Evolutionary conservation across 441 rosid genomes (phyloP), one percentile per base, ranked within the genome.

Genomic region (Aquilaria agallochum): DNA sequence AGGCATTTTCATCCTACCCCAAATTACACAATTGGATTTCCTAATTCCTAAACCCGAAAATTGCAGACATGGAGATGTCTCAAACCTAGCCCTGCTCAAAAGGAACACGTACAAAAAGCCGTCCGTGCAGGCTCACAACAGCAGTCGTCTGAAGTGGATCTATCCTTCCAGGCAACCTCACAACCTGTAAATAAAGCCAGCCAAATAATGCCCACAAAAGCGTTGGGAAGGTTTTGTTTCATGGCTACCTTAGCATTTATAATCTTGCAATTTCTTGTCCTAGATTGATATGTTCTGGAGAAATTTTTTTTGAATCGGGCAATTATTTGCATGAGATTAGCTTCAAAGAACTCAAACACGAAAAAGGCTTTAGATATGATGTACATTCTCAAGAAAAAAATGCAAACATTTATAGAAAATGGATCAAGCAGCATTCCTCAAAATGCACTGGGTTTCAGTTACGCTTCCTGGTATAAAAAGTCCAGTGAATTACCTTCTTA

Each of bases 101-200:
- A 3, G 94, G 91, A 56, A 74, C 95, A 8, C 87, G 87, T 5
- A 93, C 77, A 68, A 75, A 81, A 64, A 88, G 82, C 56, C 89
- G 80, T 7, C 98, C 98, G 48, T 93, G 95, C 73, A 86, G 77
- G 76, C 87, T 88, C 57, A 90, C 88, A 50, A 83, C 90, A 1
- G 98, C 91, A 8, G 95, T 77, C 51, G 89, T 85, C 50, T 70
- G 80, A 58, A 71, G 86, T 31, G 98, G 92, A 69, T 93, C 89
- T 6, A 93, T 90, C 77, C 92, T 90, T 54, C 84, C 66, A 8
- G 97, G 88, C 60, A 93, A 76, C 70, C 56, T 71, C 68, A 92
- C 80, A 14, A 90, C 83, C 97, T 93, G 80, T 60, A 72, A 68
- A 65, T 51, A 68, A 68, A 40, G 9, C 6, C 44, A 68, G 31